phyloP scores from a whole-genome alignment of 345 rosid species.

The Aegle marmelos region DNA sequence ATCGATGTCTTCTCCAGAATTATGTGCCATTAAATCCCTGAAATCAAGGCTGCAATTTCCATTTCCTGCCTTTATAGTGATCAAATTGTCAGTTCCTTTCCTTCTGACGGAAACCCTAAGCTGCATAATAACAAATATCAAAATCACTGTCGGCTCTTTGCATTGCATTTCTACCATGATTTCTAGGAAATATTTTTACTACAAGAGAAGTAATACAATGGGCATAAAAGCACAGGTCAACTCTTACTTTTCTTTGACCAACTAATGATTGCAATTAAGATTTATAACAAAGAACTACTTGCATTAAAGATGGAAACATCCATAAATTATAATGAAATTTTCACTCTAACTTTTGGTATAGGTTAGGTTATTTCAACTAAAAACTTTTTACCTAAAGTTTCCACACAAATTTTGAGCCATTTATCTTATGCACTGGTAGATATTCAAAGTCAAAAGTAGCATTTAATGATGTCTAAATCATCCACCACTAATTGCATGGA shows the following conservation, averaged over 20 bases:
- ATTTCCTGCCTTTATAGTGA: constrained; percentile 40
- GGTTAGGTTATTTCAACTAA: no score
- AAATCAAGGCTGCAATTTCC: constrained; percentile 64
- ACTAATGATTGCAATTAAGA: neutral
- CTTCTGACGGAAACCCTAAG: constrained; percentile 46
- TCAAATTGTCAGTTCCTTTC: constrained; percentile 35
- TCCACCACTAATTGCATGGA: no score
- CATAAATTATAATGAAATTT: neutral
- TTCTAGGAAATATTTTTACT: neutral
- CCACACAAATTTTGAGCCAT: no score
- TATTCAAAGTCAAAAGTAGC: no score
- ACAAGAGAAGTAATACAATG: neutral
- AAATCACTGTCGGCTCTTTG: neutral
- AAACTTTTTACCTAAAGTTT: no score
- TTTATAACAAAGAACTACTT: neutral
- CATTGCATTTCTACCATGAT: neutral
- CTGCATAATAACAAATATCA: constrained; percentile 31
- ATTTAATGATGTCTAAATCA: no score
- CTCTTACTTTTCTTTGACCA: neutral
- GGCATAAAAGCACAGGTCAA: neutral
- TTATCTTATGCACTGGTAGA: no score
- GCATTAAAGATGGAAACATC: neutral
- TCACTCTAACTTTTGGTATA: neutral
- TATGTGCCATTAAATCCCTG: constrained; percentile 42
- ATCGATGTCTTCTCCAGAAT: constrained; percentile 26